A percentile compares a stretch with the other conserved stretches of the same genome.
Conservation (phyloP, 768 basidiomycete species). For the Thelephora aurantiotincta region DNA sequence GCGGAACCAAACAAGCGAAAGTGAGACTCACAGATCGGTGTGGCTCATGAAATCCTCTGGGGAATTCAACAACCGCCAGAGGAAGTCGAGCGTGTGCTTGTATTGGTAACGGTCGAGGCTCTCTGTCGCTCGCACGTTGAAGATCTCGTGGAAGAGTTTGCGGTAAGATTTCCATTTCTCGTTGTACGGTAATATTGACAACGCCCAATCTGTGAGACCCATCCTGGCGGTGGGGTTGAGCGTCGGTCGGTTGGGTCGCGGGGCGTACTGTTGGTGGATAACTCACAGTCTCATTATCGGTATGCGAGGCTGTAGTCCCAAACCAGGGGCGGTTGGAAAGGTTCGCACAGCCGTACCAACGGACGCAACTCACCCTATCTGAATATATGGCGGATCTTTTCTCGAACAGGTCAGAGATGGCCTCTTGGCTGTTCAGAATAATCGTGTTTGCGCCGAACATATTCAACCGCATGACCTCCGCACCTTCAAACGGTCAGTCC, state of each 20-base stretch:
- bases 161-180: background rate
- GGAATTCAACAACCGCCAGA: too few species aligned
- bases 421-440: conserved; percentile 5
- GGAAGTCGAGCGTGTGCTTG: too few species aligned
- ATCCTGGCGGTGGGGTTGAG: too few species aligned
- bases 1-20: too few species aligned
- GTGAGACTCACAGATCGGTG: background rate
- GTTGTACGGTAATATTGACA: background rate
- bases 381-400: conserved; percentile 3
- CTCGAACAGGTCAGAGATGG: too few species aligned
- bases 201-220: background rate
- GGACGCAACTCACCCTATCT: too few species aligned
- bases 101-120: background rate
- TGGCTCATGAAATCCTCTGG: conserved; percentile 1
- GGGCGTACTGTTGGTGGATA: background rate
- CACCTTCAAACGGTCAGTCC: conserved; percentile 3
- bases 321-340: background rate
- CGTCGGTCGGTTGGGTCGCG: too few species aligned
- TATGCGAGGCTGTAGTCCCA: background rate
- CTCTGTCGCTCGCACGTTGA: background rate
- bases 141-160: background rate
- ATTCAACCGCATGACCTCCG: conserved; percentile 9
- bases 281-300: too few species aligned
- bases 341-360: background rate
- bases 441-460: conserved; percentile 8